Evolutionary conservation across 805 yeast species (phyloP), one percentile per base, ranked within the genome.

Genomic region (Yarrowia hollandica): DNA sequence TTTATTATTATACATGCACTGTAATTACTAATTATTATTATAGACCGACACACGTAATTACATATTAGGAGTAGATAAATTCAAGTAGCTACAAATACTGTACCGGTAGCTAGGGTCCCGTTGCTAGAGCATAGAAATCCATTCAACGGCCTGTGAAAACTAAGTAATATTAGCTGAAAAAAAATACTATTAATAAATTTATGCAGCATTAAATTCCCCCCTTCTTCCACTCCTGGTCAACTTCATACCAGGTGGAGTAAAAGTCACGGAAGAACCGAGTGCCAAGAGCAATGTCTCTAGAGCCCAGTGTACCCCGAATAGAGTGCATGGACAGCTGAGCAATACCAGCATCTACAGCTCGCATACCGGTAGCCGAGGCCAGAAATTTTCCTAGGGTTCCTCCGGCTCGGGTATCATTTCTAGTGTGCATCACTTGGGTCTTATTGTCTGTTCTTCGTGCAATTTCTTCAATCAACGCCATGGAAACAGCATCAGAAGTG

Each of bases 291-390:
- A 87, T 79, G 68, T 89, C 96, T 68, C 83, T 80, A 18, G 88
- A 78, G 38, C 96, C 96, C 26, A 85, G 79, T 12, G 90, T 79
- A 23, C 94, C 95, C 66, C 96, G 79, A 65, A 88, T 85, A 38
- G 90, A 84, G 72, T 88, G 96, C 96, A 88, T 88, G 2, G 92
- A 81, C 65, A 86, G 76, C 72, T 88, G 95, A 2, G 95, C 83
- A 65, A 88, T 85, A 60, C 96, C 96, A 61, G 88, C 71, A 66
- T 88, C 96, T 60, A 87, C 81, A 41, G 92, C 85, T 67, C 72
- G 65, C 26, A 72, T 61, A 12, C 81, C 81, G 67, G 70, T 66
- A 35, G 67, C 67, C 6, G 72, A 60, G 14, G 72, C 64, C 6
- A 75, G 66, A 62, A 75, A 67, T 69, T 84, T 96, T 0, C 96